Evolutionary conservation across 1,284 basidiomycete species (phyloP).

Genomic region (Tilletia setariae): DNA sequence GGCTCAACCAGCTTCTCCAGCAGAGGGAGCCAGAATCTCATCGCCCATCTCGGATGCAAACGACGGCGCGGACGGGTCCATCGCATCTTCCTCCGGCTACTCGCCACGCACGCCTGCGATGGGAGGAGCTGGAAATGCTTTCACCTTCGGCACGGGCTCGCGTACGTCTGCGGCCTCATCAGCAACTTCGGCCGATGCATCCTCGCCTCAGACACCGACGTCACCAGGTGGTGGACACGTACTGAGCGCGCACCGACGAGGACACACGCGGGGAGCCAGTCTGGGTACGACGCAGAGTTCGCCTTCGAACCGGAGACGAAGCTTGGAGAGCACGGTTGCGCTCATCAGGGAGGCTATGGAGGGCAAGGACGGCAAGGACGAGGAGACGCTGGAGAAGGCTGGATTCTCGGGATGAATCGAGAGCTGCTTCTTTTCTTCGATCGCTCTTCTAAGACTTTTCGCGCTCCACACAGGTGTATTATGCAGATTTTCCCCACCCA

Average conservation of each 20-base stretch:
- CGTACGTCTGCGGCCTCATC: not conserved
- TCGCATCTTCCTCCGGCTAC: slow-evolving; percentile 27
- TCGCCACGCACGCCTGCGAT: slow-evolving; percentile 36
- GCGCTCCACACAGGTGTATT: not conserved
- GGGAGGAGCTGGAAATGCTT: slow-evolving; percentile 19
- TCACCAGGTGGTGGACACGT: slow-evolving; percentile 19
- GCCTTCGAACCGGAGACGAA: slow-evolving; percentile 84
- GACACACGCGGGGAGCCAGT: slow-evolving; percentile 81
- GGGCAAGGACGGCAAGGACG: slow-evolving; percentile 40
- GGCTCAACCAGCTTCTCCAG: slow-evolving; percentile 64
- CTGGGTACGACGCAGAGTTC: slow-evolving; percentile 94
- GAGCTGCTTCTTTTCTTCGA: not conserved
- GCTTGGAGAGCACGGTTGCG: slow-evolving; percentile 91
- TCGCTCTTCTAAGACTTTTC: not conserved
- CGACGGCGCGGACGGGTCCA: slow-evolving; percentile 20
- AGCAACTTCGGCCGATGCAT: not conserved
- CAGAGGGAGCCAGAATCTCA: slow-evolving; percentile 59
- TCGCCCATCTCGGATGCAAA: slow-evolving; percentile 55
- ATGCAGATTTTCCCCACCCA: not conserved
- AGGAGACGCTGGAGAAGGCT: slow-evolving; percentile 23
- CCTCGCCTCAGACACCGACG: slow-evolving; percentile 16
- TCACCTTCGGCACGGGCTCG: slow-evolving; percentile 10
- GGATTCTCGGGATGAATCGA: slow-evolving; percentile 5
- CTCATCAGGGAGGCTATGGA: slow-evolving; percentile 68
- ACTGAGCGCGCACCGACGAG: slow-evolving; percentile 59